phyloP scores from a whole-genome alignment of 495 filamentous ascomycete species.

The Aspergillus taichungensis region DNA sequence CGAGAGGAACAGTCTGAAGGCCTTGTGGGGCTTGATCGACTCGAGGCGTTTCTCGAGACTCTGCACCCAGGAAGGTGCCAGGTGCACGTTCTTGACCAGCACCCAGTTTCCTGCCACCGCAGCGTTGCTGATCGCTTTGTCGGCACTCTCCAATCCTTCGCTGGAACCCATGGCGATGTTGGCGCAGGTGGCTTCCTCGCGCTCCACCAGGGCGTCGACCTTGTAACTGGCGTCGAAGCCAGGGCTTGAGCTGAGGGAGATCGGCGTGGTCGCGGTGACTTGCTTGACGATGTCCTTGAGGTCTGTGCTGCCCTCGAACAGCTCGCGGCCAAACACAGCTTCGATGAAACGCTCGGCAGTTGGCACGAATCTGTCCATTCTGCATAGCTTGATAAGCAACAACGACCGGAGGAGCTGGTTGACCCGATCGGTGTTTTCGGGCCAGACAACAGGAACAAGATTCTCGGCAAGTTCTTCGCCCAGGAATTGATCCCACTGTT shows the following conservation, averaged over 20 bases:
- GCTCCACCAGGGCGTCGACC: conserved; percentile 88
- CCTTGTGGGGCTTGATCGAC: conserved; percentile 84
- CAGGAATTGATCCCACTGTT: conserved; percentile 73
- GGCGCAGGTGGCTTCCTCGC: conserved; percentile 69
- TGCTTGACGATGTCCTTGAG: conserved; percentile 76
- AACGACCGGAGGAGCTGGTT: conserved; percentile 79
- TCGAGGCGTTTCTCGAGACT: conserved; percentile 94
- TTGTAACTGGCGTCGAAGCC: conserved; percentile 99
- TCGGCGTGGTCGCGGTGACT: conserved; percentile 74
- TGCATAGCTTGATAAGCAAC: conserved; percentile 86
- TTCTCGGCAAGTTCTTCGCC: conserved; percentile 82
- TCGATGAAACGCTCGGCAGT: conserved; percentile 81
- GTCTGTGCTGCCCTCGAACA: conserved; percentile 76
- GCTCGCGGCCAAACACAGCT: conserved; percentile 76
- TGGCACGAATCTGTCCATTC: conserved; percentile 90
- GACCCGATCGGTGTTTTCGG: conserved; percentile 48
- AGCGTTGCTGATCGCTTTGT: conserved; percentile 90
- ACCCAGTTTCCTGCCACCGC: conserved; percentile 94
- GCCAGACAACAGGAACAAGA: conserved; percentile 71
- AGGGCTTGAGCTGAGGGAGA: conserved; percentile 85
- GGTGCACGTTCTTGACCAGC: conserved; percentile 96
- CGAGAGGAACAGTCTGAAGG: conserved; percentile 93
- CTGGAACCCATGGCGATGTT: conserved; percentile 99
- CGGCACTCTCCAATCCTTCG: conserved; percentile 82
- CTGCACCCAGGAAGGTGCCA: conserved; percentile 92